phyloP scores from a whole-genome alignment of 192 early-diverging fungal genomes.

The Coemansia sp. region DNA sequence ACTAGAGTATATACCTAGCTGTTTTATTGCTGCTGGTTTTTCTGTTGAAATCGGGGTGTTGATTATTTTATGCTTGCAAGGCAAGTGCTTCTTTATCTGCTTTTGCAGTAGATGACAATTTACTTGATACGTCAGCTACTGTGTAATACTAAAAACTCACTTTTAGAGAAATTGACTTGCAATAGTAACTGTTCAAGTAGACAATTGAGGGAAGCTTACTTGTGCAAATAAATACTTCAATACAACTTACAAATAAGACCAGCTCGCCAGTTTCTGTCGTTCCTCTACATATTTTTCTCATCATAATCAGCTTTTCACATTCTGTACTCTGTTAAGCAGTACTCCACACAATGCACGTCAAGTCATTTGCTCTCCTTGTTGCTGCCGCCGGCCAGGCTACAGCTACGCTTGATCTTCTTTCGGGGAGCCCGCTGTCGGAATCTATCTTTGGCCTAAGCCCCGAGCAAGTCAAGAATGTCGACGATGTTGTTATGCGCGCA shows the following conservation, averaged over 20 bases:
- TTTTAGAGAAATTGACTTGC: too few species aligned
- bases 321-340: not conserved
- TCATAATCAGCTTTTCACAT: too few species aligned
- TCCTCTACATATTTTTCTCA: not conserved
- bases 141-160: too few species aligned
- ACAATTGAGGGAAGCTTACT: not conserved
- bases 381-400: constrained; percentile 36
- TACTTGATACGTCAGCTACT: too few species aligned
- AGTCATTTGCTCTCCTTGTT: constrained; percentile 23
- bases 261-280: not conserved
- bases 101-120: not conserved
- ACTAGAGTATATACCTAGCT: constrained; percentile 3
- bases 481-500: constrained; percentile 32
- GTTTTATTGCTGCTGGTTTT: not conserved
- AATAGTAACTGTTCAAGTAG: too few species aligned
- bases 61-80: not conserved
- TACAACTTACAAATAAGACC: not conserved
- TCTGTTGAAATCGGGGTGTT: not conserved
- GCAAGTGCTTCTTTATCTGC: not conserved
- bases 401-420: constrained; percentile 41
- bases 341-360: constrained; percentile 28
- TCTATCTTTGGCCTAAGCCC: constrained; percentile 47
- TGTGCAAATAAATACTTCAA: not conserved
- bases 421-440: constrained; percentile 50
- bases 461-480: constrained; percentile 51